A percentile compares a stretch with the other conserved stretches of the same genome.
Evolutionary conservation across 495 filamentous ascomycete genomes (phyloP).

Genomic region (Terfezia boudieri): DNA sequence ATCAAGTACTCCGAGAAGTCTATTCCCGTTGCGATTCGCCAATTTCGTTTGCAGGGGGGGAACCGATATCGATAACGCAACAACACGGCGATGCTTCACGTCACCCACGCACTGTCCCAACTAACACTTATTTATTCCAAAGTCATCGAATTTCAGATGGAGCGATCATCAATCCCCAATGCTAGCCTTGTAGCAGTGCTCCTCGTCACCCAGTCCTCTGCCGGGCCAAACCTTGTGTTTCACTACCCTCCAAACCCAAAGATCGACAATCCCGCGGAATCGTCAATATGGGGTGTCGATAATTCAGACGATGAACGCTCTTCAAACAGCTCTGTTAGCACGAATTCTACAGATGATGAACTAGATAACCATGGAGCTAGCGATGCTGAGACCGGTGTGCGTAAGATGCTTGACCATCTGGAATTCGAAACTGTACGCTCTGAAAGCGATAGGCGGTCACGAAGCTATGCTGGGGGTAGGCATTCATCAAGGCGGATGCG

Average conservation of each 20-base stretch:
- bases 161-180: slow-evolving; percentile 27
- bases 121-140: no score
- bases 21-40: no score
- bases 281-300: slow-evolving; percentile 12
- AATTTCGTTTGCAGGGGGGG: no score
- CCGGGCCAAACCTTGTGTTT: slow-evolving; percentile 70
- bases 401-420: neutral
- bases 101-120: no score
- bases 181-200: slow-evolving; percentile 47
- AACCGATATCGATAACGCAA: no score
- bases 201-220: slow-evolving; percentile 57
- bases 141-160: slow-evolving; percentile 11
- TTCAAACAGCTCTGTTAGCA: slow-evolving; percentile 3
- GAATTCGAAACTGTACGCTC: neutral
- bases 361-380: slow-evolving; percentile 25
- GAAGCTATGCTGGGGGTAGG: neutral
- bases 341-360: slow-evolving; percentile 10
- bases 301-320: slow-evolving; percentile 9
- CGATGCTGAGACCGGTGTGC: slow-evolving; percentile 11
- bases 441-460: slow-evolving; percentile 6
- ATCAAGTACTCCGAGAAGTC: no score
- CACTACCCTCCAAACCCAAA: slow-evolving; percentile 58
- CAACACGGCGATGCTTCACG: no score
- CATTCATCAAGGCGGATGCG: slow-evolving; percentile 16
- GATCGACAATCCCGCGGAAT: slow-evolving; percentile 7